Evolutionary conservation across 805 yeast species (phyloP).

Genomic region (Zygoascus biomembranicola): DNA sequence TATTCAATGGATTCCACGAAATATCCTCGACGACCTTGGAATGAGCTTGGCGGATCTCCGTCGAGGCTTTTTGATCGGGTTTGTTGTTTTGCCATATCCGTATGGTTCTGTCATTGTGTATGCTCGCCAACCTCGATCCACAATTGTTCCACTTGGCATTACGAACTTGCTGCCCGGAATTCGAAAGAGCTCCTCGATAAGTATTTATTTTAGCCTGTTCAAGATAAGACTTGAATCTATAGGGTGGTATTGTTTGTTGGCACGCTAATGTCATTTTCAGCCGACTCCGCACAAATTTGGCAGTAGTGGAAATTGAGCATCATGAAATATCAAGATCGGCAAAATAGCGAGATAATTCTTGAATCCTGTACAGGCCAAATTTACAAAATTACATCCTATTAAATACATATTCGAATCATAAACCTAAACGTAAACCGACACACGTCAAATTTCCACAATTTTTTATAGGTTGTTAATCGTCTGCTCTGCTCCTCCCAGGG

Average conservation of each 20-base stretch:
- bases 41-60: constrained; percentile 36
- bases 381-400: too few relatives aligned
- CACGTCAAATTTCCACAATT: too few relatives aligned
- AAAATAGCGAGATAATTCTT: neutral
- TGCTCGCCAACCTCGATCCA: constrained; percentile 25
- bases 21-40: constrained; percentile 33
- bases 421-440: too few relatives aligned
- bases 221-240: neutral
- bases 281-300: too few relatives aligned
- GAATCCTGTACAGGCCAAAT: neutral
- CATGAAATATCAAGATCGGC: neutral
- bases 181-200: neutral
- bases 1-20: constrained; percentile 43
- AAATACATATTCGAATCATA: too few relatives aligned
- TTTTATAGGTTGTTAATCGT: too few relatives aligned
- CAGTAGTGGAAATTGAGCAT: neutral
- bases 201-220: neutral
- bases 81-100: constrained; percentile 31
- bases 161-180: neutral
- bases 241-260: neutral
- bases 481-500: too few relatives aligned
- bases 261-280: neutral
- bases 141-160: constrained; percentile 24
- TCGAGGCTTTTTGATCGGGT: constrained; percentile 26
- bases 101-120: constrained; percentile 24